Conservation (phyloP, 495 filamentous ascomycete genomes). For the Penicillium mononematosum region DNA sequence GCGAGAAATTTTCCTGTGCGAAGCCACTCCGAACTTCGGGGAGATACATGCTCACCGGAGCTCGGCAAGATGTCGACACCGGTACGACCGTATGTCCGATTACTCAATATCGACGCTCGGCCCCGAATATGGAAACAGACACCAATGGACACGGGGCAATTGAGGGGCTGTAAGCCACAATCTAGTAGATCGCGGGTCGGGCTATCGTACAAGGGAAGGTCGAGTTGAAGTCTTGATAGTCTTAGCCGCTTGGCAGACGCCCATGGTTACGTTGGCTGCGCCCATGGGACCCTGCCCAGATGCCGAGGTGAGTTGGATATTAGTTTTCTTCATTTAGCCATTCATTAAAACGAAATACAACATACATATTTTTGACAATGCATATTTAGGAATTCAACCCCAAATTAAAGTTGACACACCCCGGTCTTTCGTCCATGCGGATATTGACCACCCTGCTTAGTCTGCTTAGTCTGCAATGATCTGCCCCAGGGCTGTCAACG, state of each 20-base stretch:
- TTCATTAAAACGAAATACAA: background rate
- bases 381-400: conserved; percentile 6
- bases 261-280: conserved; percentile 5
- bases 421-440: conserved; percentile 23
- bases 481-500: conserved; percentile 27
- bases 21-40: background rate
- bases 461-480: conserved; percentile 26
- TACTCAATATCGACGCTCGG: conserved; percentile 10
- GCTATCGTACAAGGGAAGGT: conserved; percentile 5
- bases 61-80: background rate
- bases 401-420: conserved; percentile 31
- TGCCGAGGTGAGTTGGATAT: background rate
- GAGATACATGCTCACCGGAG: background rate
- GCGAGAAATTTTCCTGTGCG: background rate
- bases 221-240: conserved; percentile 20
- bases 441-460: conserved; percentile 25
- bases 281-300: background rate
- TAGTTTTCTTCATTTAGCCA: background rate
- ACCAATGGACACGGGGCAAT: conserved; percentile 5
- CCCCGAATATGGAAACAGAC: conserved; percentile 2
- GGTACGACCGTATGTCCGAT: conserved; percentile 5
- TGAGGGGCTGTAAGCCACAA: conserved; percentile 12
- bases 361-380: background rate
- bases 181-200: conserved; percentile 12
- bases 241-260: conserved; percentile 24